A percentile compares a stretch with the other conserved stretches of the same genome.
Evolutionary conservation across 441 rosid species (phyloP).

Genomic region (Pelargonium cotyledonis): DNA sequence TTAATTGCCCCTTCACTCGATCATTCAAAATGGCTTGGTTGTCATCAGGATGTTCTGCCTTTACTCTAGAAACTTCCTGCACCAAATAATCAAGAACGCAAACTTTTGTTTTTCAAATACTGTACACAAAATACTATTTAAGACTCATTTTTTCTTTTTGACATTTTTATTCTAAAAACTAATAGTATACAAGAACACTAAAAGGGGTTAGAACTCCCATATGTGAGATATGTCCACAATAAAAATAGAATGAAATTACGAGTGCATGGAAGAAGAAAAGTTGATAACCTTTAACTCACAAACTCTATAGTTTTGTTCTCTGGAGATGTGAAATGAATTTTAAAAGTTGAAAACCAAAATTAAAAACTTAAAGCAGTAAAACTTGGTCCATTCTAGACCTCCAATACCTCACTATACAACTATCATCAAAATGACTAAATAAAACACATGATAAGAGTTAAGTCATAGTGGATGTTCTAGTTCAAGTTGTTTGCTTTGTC

Average conservation of each 20-base stretch:
- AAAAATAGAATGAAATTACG: too few relatives aligned
- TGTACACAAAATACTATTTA: conserved; percentile 1
- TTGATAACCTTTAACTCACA: neutral
- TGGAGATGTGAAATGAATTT: neutral
- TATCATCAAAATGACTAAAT: neutral
- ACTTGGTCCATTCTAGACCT: neutral
- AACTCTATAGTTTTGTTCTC: neutral
- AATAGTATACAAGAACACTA: neutral
- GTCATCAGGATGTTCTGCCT: conserved; percentile 82
- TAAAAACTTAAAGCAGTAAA: neutral
- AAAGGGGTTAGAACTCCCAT: neutral
- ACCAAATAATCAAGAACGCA: conserved; percentile 19
- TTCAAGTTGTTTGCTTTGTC: neutral
- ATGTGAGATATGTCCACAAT: too few relatives aligned
- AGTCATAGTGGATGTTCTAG: neutral
- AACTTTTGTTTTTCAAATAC: conserved; percentile 14
- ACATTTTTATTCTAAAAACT: neutral
- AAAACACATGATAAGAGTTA: neutral
- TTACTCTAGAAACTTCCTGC: conserved; percentile 80
- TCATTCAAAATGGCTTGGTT: conserved; percentile 68
- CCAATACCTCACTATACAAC: neutral
- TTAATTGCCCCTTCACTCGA: conserved; percentile 84
- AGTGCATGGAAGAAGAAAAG: neutral
- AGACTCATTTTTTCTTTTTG: conserved; percentile 1
- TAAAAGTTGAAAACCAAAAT: neutral